Conservation (phyloP, 768 basidiomycete genomes). For the Boletellus ananiceps region DNA sequence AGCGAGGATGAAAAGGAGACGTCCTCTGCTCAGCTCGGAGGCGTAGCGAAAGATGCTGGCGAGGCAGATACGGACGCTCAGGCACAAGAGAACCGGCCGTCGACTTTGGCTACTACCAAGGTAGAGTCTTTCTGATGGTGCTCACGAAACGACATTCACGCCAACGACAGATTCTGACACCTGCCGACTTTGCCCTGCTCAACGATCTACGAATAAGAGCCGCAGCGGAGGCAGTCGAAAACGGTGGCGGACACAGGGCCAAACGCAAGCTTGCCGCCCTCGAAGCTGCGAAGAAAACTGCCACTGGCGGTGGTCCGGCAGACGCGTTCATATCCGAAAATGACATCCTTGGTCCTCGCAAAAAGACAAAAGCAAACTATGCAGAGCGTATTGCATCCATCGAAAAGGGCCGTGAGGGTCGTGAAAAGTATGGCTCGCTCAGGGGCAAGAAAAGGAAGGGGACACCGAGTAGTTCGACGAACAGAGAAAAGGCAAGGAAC, state of each 20-base stretch:
- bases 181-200: conserved; percentile 90
- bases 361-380: conserved; percentile 91
- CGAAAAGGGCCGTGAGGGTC: conserved; percentile 87
- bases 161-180: conserved; percentile 78
- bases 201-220: conserved; percentile 85
- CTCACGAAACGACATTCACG: neutral
- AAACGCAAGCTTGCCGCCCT: conserved; percentile 87
- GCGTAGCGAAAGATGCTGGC: neutral
- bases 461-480: conserved; percentile 79
- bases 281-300: conserved; percentile 63
- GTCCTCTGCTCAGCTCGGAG: conserved; percentile 3
- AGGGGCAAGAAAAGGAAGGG: conserved; percentile 93
- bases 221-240: conserved; percentile 64
- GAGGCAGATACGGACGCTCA: conserved; percentile 17
- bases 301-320: conserved; percentile 41
- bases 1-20: conserved; percentile 66
- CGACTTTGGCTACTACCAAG: conserved; percentile 78
- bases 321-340: conserved; percentile 72
- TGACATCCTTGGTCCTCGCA: conserved; percentile 90
- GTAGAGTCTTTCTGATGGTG: conserved; percentile 31
- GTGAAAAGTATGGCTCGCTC: conserved; percentile 86
- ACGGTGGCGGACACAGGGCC: conserved; percentile 64
- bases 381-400: conserved; percentile 91
- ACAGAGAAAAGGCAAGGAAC: conserved; percentile 87
- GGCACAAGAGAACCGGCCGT: conserved; percentile 40